phyloP scores from a whole-genome alignment of 1,284 basidiomycete species.

The Pisolithus thermaeus region DNA sequence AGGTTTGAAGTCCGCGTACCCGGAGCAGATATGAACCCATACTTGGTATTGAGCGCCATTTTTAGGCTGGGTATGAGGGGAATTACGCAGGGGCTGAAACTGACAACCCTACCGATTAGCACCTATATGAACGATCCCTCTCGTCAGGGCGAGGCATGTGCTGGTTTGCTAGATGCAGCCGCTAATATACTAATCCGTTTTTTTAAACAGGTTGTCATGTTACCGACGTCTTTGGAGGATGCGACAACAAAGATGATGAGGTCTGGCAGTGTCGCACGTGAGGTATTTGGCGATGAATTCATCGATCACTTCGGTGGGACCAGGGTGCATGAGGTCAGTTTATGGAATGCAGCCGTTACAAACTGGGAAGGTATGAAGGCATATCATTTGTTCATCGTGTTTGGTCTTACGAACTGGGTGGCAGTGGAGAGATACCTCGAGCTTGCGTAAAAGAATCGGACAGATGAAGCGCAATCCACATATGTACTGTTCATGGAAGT shows the following conservation, averaged over 20 bases:
- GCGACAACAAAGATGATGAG: constrained; percentile 80
- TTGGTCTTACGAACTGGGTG: constrained; percentile 10
- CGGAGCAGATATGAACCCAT: constrained; percentile 94
- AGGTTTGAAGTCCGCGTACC: constrained; percentile 91
- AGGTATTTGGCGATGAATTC: constrained; percentile 83
- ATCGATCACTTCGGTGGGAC: constrained; percentile 94
- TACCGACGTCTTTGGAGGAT: constrained; percentile 72
- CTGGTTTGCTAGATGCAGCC: not conserved
- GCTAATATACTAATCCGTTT: not conserved
- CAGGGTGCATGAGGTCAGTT: constrained; percentile 79
- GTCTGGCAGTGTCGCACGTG: constrained; percentile 74
- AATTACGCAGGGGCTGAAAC: constrained; percentile 67
- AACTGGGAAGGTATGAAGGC: constrained; percentile 80
- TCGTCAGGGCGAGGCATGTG: constrained; percentile 46
- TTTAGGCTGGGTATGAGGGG: constrained; percentile 85
- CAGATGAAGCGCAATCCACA: not conserved
- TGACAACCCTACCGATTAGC: constrained; percentile 72
- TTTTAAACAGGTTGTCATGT: constrained; percentile 52
- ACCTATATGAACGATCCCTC: constrained; percentile 28
- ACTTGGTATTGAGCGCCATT: constrained; percentile 82
- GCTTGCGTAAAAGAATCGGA: constrained; percentile 44
- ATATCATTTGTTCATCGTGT: constrained; percentile 1
- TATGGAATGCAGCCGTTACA: constrained; percentile 88
- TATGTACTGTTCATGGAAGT: not conserved
- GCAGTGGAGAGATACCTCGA: constrained; percentile 84